These are phyloP conservation scores for Candida rishiriensis DNA, from an alignment of 805 yeast genomes.

Conservation along the genomic window DNA sequence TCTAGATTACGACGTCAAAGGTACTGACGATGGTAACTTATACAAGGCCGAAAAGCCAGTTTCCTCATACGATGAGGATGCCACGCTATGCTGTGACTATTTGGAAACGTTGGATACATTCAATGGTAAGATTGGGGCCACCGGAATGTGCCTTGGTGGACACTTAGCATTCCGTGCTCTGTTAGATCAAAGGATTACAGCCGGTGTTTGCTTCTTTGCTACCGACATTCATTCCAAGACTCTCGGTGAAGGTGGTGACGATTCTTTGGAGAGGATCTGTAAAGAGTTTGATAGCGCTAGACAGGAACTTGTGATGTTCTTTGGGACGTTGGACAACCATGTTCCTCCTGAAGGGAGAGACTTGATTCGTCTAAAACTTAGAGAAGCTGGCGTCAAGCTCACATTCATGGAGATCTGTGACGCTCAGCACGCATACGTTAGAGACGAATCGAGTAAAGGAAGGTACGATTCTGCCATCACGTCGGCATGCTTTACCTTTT, in stretches of 20 bases:
- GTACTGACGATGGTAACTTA: constrained; percentile 70
- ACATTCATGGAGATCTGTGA: constrained; percentile 72
- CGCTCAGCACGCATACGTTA: constrained; percentile 80
- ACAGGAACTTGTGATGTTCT: constrained; percentile 60
- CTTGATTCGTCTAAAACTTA: constrained; percentile 55
- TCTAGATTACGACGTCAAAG: constrained; percentile 63
- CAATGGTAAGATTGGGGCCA: constrained; percentile 71
- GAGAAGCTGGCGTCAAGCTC: constrained; percentile 56
- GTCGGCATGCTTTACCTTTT: constrained; percentile 58
- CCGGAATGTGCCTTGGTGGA: constrained; percentile 88
- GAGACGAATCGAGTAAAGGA: constrained; percentile 78
- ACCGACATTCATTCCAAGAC: constrained; percentile 72
- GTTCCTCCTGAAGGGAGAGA: constrained; percentile 78
- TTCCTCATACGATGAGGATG: constrained; percentile 74
- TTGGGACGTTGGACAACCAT: constrained; percentile 76
- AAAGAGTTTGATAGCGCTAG: constrained; percentile 45
- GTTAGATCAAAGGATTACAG: constrained; percentile 57
- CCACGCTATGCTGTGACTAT: constrained; percentile 58
- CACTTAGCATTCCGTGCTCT: constrained; percentile 72
- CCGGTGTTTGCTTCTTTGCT: constrained; percentile 73
- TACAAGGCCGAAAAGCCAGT: constrained; percentile 65
- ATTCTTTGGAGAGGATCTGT: constrained; percentile 51
- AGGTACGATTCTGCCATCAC: constrained; percentile 79
- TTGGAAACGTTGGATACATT: constrained; percentile 54
- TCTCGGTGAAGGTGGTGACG: constrained; percentile 65